Conservation (phyloP, 2,329 filamentous ascomycete species). For the Albophoma yamanashiensis region DNA sequence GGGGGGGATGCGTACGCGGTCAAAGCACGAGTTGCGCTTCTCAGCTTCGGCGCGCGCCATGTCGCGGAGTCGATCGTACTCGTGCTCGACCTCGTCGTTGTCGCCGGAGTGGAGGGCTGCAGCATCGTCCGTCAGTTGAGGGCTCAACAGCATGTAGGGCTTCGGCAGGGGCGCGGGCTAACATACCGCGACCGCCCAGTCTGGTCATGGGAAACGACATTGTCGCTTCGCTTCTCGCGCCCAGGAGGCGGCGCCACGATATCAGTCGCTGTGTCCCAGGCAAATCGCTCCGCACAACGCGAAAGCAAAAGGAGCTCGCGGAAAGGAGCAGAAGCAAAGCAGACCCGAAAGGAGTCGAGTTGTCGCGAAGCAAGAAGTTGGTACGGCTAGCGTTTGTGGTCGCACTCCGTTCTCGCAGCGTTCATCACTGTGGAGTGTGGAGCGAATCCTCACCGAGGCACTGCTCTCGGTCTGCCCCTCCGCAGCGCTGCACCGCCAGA, state of each 20-base stretch:
- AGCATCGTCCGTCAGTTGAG: not conserved
- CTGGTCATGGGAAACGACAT: constrained; percentile 28
- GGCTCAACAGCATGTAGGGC: not conserved
- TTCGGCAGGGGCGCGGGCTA: not conserved
- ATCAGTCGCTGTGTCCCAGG: not conserved
- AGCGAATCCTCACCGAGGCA: not conserved
- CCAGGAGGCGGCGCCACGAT: not conserved
- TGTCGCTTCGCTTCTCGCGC: not conserved
- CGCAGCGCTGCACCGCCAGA: not conserved
- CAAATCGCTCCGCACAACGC: not conserved
- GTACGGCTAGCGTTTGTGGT: not conserved
- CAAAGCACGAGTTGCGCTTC: constrained; percentile 69
- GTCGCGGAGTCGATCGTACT: constrained; percentile 85
- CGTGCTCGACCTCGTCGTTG: constrained; percentile 59
- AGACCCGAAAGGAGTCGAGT: not conserved
- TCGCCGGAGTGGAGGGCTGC: constrained; percentile 67
- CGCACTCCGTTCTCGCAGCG: not conserved
- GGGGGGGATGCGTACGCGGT: constrained; percentile 39
- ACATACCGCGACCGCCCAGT: constrained; percentile 29
- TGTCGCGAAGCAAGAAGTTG: not conserved
- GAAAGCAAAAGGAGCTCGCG: not conserved
- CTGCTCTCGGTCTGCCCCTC: not conserved
- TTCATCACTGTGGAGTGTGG: not conserved
- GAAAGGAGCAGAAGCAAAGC: not conserved
- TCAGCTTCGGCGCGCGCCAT: constrained; percentile 71